Evolutionary conservation across 331 rosid genomes (phyloP).

Genomic region (Cucumis variabilis): DNA sequence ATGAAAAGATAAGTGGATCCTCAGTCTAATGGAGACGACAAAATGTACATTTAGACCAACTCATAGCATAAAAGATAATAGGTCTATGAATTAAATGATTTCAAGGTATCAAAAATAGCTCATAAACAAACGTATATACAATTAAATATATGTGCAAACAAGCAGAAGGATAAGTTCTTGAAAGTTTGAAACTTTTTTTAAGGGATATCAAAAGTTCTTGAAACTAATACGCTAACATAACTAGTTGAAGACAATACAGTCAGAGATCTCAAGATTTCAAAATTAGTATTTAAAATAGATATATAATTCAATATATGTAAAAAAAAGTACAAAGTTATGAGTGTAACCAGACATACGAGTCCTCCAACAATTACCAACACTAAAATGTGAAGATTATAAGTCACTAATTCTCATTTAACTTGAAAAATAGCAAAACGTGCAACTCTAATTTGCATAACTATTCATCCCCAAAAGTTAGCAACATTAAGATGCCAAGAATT

Average conservation of each 20-base stretch:
- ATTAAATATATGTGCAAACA: conserved; percentile 4
- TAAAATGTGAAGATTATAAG: not conserved
- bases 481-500: conserved; percentile 9
- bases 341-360: not conserved
- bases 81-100: not conserved
- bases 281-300: not conserved
- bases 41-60: no score
- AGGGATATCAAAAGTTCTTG: not conserved
- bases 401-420: not conserved
- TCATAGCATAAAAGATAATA: no score
- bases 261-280: not conserved
- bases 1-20: no score
- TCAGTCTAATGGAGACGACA: no score
- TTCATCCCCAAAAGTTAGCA: no score
- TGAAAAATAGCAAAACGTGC: no score
- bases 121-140: not conserved
- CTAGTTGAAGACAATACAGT: conserved; percentile 41
- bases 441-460: no score
- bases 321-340: not conserved
- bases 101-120: not conserved
- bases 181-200: no score
- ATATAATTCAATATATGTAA: not conserved
- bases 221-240: not conserved
- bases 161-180: not conserved
- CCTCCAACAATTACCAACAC: not conserved